Evolutionary conservation across 768 basidiomycete genomes (phyloP), one percentile per base, ranked within the genome.

Genomic region (Cystobasidium tubakii): DNA sequence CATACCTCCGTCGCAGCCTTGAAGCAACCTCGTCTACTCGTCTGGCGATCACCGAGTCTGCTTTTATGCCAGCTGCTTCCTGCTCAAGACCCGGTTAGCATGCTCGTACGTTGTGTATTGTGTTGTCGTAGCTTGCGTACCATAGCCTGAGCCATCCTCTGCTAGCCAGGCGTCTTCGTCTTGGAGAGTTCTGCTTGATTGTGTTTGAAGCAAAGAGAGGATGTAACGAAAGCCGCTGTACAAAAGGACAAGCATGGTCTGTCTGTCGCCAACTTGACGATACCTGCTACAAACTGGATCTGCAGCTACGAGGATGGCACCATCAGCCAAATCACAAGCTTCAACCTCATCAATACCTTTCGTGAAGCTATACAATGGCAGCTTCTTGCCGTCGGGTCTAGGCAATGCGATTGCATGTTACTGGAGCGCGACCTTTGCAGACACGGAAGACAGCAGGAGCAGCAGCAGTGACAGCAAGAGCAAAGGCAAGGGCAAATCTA

Each of bases 361-460:
- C 69, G 4, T 54, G 3, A 53, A 25, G 13, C 23, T 60, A 1
- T 57, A 36, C 69, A 60, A 46, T 31, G 33, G 31, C 25, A 39
- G 36, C 36, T 71, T 71, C 55, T 17, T 71, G 29, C 69, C 69
- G 19, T n/a, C 69, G n/a, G 60, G 69, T 44, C 39, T 71, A 23
- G 69, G 69, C 19, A 71, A 71, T 53, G 42, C 31, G 25, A 29
- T 71, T 27, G 69, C 69, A 21, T 60, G 27, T 13, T 71, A 57
- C 53, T 55, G 54, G n/a, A 23, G 50, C 27, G 69, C 69, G 31
- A 57, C 69, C 50, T 71, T 60, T 39, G n/a, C 69, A 44, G 15
- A 1, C 3, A 33, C 2, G 4, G 29, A n/a, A 36, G 66, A 31
- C 39, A 31, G 66, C 63, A 43, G 27, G 12, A 63, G 31, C 9